A percentile compares a stretch with the other conserved stretches of the same genome.
These are phyloP conservation scores for Daldinia eschscholtzii DNA, from an alignment of 2,329 filamentous ascomycete genomes.

Conservation along the genomic window DNA sequence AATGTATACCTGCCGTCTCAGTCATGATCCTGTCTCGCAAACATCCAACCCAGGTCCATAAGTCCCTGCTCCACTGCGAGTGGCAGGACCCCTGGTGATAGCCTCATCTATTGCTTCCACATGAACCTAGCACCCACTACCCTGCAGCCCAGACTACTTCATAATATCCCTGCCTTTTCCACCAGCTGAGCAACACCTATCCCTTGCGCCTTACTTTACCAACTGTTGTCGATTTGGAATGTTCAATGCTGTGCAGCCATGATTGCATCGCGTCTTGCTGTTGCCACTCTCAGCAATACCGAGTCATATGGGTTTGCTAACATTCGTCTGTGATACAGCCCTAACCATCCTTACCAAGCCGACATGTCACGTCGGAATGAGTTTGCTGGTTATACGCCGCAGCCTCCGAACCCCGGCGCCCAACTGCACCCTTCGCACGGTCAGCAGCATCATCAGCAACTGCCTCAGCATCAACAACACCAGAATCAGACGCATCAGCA, in stretches of 20 bases:
- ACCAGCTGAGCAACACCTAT: slow-evolving; percentile 27
- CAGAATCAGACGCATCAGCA: slow-evolving; percentile 53
- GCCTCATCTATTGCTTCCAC: slow-evolving; percentile 37
- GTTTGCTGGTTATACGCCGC: slow-evolving; percentile 52
- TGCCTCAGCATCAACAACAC: slow-evolving; percentile 55
- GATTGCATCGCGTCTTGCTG: slow-evolving; percentile 41
- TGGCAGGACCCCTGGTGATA: slow-evolving; percentile 44
- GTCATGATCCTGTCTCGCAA: slow-evolving; percentile 42
- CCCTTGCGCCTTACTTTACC: slow-evolving; percentile 14
- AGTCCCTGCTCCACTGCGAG: slow-evolving; percentile 37
- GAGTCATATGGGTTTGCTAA: slow-evolving; percentile 51
- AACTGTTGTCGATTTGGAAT: slow-evolving; percentile 23
- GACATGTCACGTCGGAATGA: slow-evolving; percentile 65
- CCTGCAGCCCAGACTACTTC: slow-evolving; percentile 34
- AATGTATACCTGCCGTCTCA: slow-evolving; percentile 45
- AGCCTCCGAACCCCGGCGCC: slow-evolving; percentile 50
- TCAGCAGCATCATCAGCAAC: slow-evolving; percentile 51
- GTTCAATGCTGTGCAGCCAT: slow-evolving; percentile 44
- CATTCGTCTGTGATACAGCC: slow-evolving; percentile 55
- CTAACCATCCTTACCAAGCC: slow-evolving; percentile 63
- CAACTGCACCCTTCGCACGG: slow-evolving; percentile 53
- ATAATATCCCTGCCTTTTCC: slow-evolving; percentile 26
- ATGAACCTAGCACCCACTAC: slow-evolving; percentile 28
- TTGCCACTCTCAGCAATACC: slow-evolving; percentile 42
- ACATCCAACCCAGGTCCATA: slow-evolving; percentile 33